phyloP scores from a whole-genome alignment of 2,329 filamentous ascomycete genomes.

The Colletotrichum sp. region DNA sequence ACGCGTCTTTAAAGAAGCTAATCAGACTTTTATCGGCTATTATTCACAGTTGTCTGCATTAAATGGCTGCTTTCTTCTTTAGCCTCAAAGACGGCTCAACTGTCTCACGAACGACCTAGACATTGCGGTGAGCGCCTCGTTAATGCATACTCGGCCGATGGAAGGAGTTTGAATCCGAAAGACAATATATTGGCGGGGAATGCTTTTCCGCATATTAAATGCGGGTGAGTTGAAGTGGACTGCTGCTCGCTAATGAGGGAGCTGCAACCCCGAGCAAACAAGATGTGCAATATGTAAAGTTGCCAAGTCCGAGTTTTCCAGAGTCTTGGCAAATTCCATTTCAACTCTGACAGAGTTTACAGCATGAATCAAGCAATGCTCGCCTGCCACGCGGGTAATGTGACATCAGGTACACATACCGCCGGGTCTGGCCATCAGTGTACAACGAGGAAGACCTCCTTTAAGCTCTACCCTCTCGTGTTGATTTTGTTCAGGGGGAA shows the following conservation, averaged over 20 bases:
- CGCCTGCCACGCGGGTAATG: background rate
- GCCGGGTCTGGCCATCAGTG: background rate
- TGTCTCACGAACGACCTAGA: background rate
- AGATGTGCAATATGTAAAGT: background rate
- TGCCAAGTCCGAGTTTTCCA: background rate
- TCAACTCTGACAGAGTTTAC: background rate
- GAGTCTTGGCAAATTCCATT: background rate
- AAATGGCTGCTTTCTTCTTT: background rate
- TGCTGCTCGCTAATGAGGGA: background rate
- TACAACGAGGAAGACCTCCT: background rate
- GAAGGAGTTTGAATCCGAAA: background rate
- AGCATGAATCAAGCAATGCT: background rate
- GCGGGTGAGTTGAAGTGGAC: background rate
- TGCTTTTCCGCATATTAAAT: background rate
- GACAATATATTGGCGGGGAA: background rate
- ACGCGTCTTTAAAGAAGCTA: background rate
- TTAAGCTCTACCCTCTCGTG: background rate
- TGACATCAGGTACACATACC: background rate
- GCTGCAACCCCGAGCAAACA: background rate
- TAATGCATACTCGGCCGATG: background rate
- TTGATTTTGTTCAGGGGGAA: background rate
- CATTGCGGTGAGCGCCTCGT: background rate
- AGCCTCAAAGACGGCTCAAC: background rate
- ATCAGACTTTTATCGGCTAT: accelerated
- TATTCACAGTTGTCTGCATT: background rate